Conservation (phyloP, 2,329 filamentous ascomycete species). For the Elsinoe perseae region DNA sequence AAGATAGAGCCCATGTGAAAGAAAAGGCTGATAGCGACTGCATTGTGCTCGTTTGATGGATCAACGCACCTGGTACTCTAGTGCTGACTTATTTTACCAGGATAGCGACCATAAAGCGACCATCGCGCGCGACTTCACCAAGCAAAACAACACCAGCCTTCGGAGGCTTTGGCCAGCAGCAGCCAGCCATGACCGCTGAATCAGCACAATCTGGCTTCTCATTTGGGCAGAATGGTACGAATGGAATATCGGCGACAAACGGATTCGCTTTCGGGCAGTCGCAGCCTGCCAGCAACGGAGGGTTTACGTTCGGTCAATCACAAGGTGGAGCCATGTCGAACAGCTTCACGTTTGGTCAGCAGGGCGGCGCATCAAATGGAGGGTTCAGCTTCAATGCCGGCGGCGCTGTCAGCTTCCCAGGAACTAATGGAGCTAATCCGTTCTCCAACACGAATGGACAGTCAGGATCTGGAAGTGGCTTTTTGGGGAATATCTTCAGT, state of each 20-base stretch:
- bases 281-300: not conserved
- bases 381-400: conserved; percentile 9
- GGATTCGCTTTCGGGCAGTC: not conserved
- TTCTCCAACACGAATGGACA: conserved; percentile 8
- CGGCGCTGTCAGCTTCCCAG: conserved; percentile 14
- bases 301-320: conserved; percentile 18
- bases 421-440: conserved; percentile 4
- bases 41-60: not conserved
- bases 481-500: conserved; percentile 15
- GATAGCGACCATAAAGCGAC: conserved; percentile 10
- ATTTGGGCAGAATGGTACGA: conserved; percentile 11
- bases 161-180: conserved; percentile 12
- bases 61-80: not conserved
- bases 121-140: conserved; percentile 3
- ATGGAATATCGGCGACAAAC: not conserved
- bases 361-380: not conserved
- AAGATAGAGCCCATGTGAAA: not conserved
- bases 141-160: conserved; percentile 6
- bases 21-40: not conserved
- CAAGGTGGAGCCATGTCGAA: not conserved
- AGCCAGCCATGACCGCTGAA: not conserved
- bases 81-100: not conserved
- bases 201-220: not conserved
- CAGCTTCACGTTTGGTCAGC: conserved; percentile 1
- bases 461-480: not conserved